phyloP scores from a whole-genome alignment of 73 alveolate species.

The Paramecium sonneborni region DNA sequence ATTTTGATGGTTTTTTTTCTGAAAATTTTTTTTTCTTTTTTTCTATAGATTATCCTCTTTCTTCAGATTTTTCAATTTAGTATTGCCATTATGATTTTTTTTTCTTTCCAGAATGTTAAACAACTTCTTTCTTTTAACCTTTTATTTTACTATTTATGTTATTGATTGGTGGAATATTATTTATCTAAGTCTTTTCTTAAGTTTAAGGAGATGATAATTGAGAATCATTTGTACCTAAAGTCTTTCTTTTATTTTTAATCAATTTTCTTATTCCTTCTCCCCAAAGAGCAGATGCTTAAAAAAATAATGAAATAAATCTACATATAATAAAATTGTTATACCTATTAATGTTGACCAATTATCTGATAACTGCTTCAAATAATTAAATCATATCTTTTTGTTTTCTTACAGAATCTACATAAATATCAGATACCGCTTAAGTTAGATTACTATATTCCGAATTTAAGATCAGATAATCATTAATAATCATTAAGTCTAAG shows the following conservation, averaged over 20 bases:
- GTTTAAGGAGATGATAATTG: neutral
- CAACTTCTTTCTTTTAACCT: neutral
- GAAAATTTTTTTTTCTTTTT: neutral
- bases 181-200: neutral
- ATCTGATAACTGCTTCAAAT: neutral
- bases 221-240: neutral
- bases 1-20: neutral
- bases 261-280: neutral
- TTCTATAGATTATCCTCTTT: neutral
- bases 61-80: neutral
- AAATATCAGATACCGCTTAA: slow-evolving; percentile 20
- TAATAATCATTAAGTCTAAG: slow-evolving; percentile 7
- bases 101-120: neutral
- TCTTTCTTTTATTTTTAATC: neutral
- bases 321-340: neutral
- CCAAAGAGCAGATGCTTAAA: slow-evolving; percentile 23
- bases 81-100: neutral
- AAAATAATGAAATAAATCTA: slow-evolving; percentile 29
- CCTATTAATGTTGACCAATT: slow-evolving; percentile 39
- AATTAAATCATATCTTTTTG: neutral
- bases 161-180: neutral
- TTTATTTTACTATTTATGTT: neutral
- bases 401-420: slow-evolving; percentile 37
- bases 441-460: slow-evolving; percentile 45
- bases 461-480: neutral